These are phyloP conservation scores for Ottelia alismoides DNA, from an alignment of 106 monocot species.

Conservation along the genomic window DNA sequence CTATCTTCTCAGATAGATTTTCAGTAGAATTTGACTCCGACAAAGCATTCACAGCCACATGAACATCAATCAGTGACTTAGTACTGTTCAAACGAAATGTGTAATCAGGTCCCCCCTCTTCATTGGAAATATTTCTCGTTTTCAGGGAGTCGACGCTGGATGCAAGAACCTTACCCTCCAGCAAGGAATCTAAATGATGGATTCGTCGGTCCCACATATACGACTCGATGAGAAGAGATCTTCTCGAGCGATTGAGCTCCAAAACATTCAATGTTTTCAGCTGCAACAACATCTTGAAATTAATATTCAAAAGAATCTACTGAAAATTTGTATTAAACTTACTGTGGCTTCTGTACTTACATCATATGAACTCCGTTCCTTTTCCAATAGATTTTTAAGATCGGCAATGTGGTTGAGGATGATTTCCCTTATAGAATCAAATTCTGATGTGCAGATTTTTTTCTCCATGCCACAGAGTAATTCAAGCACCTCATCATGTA, in stretches of 20 bases:
- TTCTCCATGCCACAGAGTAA: constrained; percentile 40
- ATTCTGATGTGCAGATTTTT: constrained; percentile 21
- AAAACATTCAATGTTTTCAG: constrained; percentile 30
- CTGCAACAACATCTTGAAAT: no score
- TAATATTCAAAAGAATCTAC: no score
- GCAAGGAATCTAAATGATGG: constrained; percentile 34
- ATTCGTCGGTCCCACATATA: constrained; percentile 64
- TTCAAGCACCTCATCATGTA: constrained; percentile 47
- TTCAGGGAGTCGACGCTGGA: constrained; percentile 10
- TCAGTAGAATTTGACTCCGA: constrained; percentile 13
- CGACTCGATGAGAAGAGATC: constrained; percentile 52
- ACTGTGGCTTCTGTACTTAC: constrained; percentile 33
- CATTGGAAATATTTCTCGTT: no score
- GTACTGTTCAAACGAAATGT: no score
- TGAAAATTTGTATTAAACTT: constrained; percentile 4
- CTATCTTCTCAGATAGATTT: constrained; percentile 68
- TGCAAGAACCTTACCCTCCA: constrained; percentile 27
- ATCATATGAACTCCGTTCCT: constrained; percentile 45
- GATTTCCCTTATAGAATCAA: constrained; percentile 35
- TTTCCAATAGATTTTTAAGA: constrained; percentile 41
- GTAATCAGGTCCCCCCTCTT: no score
- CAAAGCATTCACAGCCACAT: background rate
- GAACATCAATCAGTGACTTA: background rate
- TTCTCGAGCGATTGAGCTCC: constrained; percentile 59
- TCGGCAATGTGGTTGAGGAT: constrained; percentile 33